Base-by-base conservation (phyloP, 306 rosid species). In the Rosa persica region DNA sequence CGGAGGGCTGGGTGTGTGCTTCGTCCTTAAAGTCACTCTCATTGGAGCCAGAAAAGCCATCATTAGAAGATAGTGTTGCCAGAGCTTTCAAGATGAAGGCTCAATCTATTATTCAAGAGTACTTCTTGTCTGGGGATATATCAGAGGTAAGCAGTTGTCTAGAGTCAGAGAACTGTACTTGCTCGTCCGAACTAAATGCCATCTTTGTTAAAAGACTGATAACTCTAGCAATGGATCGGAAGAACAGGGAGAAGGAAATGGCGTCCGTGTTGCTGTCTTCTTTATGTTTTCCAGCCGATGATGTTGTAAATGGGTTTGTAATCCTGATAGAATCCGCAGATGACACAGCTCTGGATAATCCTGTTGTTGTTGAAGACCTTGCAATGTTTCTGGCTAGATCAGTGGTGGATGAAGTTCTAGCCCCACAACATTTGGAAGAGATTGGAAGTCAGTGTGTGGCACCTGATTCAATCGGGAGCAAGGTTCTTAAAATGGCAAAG, bases 201-300 rank as follows among this genome's bases (percentile, higher is more conserved):
- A 87, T 91, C 62, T 91, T 89, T 74, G 85, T 91, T n/a, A 91
- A 91, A 52, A 91, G 48, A 48, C 73, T 91, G 78, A 89, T 91
- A 57, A 91, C 93, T 25, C 67, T 87, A 12, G 90, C 96, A 19
- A 89, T 91, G 96, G 96, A 91, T 61, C 71, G 91, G 58, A 91
- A 89, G 82, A 91, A 89, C 76, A 79, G 96, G 48, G 96, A 91
- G 83, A 91, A 89, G 64, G 96, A 91, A 86, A 91, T 91, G 96
- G 90, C 91, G 64, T 91, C 96, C 1, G 89, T 91, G 0, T 69
- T 91, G 80, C 83, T 91, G 48, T 86, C 96, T 15, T 91, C 93
- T 13, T 1, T 89, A 20, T 86, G 89, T 78, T 91, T 91, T 83
- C 91, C 93, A 10, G 67, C 87, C 23, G 93, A 91, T 40, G 90